Conservation (phyloP, 345 rosid genomes). For the Bruguiera sexangula region DNA sequence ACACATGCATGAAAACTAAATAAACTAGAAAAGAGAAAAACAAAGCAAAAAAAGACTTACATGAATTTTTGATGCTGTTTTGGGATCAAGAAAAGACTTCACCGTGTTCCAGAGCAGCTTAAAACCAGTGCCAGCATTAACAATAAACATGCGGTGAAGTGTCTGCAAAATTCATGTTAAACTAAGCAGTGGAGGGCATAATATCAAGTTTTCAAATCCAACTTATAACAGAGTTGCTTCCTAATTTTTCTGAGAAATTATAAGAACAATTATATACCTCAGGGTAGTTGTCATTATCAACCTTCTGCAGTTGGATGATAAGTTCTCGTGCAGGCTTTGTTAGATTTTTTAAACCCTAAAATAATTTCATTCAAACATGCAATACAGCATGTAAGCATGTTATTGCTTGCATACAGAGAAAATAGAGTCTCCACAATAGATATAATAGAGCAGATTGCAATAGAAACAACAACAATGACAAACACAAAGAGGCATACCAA, state of each 20-base stretch:
- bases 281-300: slow-evolving; percentile 33
- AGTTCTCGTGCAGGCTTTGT: slow-evolving; percentile 29
- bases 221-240: background rate
- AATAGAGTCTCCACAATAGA: no score
- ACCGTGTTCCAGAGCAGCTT: slow-evolving; percentile 29
- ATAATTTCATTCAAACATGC: background rate
- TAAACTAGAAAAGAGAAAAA: background rate
- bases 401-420: background rate
- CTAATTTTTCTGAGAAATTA: slow-evolving; percentile 1
- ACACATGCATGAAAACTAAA: background rate
- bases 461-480: background rate
- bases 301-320: slow-evolving; percentile 27
- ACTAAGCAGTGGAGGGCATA: background rate
- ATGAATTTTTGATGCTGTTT: slow-evolving; percentile 33
- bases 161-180: slow-evolving; percentile 21
- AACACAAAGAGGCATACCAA: slow-evolving; percentile 17
- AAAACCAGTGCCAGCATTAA: slow-evolving; percentile 32
- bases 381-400: background rate
- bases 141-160: slow-evolving; percentile 25
- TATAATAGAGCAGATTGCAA: background rate
- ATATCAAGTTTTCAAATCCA: background rate
- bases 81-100: slow-evolving; percentile 31
- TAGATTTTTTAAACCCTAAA: slow-evolving; percentile 25
- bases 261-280: slow-evolving; percentile 18
- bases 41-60: slow-evolving; percentile 13